phyloP scores from a whole-genome alignment of 306 rosid species.

The Datisca glomerata region DNA sequence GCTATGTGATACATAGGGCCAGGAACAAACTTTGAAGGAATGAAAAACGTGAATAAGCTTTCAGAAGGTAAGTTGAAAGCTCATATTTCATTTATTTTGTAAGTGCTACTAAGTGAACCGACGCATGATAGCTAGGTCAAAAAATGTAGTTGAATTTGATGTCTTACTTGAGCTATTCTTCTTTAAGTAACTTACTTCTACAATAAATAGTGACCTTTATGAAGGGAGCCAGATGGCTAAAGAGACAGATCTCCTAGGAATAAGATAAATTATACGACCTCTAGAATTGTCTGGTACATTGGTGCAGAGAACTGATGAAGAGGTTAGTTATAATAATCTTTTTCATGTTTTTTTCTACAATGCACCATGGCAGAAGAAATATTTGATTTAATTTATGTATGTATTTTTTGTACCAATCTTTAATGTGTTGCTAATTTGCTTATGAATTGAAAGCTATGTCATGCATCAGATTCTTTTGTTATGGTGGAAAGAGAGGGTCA shows the following conservation, averaged over 20 bases:
- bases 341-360: neutral
- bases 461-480: slow-evolving; percentile 39
- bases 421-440: too few relatives aligned
- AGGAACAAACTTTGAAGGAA: too few relatives aligned
- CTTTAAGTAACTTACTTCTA: slow-evolving; percentile 7
- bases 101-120: too few relatives aligned
- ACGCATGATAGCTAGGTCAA: too few relatives aligned
- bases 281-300: slow-evolving; percentile 65
- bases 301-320: slow-evolving; percentile 70
- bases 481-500: slow-evolving; percentile 97
- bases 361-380: too few relatives aligned
- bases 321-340: slow-evolving; percentile 34
- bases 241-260: slow-evolving; percentile 50
- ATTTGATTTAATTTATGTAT: too few relatives aligned
- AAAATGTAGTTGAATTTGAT: too few relatives aligned
- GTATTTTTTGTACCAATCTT: too few relatives aligned
- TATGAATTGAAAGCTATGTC: slow-evolving; percentile 57
- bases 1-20: too few relatives aligned
- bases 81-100: too few relatives aligned
- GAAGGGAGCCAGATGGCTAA: slow-evolving; percentile 92
- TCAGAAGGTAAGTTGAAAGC: too few relatives aligned
- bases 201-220: slow-evolving; percentile 57
- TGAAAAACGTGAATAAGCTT: too few relatives aligned
- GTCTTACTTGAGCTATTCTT: neutral
- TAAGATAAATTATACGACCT: slow-evolving; percentile 64